These are phyloP conservation scores for Saksenaea vasiformis DNA, from an alignment of 371 early-diverging fungal genomes.

Conservation along the genomic window DNA sequence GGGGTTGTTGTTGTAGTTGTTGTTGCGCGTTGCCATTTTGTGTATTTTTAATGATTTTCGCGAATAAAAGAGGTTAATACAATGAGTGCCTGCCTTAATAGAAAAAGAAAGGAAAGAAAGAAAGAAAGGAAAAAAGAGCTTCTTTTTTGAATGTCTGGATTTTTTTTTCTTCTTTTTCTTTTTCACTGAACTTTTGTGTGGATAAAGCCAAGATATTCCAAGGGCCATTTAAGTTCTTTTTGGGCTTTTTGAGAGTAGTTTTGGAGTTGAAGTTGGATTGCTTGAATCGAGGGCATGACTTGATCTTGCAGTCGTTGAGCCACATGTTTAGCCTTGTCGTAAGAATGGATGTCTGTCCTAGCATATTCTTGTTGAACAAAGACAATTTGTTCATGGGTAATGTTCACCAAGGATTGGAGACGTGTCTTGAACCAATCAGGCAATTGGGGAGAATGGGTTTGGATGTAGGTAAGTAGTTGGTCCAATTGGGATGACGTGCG, in stretches of 20 bases:
- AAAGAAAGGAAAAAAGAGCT: background rate
- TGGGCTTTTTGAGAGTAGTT: conserved; percentile 27
- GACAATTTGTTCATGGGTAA: conserved; percentile 46
- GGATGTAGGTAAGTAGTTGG: conserved; percentile 37
- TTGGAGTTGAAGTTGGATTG: conserved; percentile 35
- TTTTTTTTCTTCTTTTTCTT: background rate
- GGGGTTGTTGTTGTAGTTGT: background rate
- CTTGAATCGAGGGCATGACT: conserved; percentile 53
- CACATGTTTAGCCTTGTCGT: conserved; percentile 56
- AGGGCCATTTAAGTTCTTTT: conserved; percentile 27
- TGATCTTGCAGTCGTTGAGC: conserved; percentile 49
- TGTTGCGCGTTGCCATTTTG: background rate
- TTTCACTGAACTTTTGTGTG: background rate
- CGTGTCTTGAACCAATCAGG: conserved; percentile 54
- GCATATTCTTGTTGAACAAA: conserved; percentile 41
- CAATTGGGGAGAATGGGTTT: conserved; percentile 42
- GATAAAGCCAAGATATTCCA: conserved; percentile 6
- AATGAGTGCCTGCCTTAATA: background rate
- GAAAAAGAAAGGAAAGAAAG: background rate
- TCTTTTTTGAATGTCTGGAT: background rate
- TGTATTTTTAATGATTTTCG: background rate
- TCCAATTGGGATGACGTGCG: conserved; percentile 20
- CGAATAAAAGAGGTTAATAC: conserved; percentile 6
- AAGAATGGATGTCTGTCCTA: conserved; percentile 46
- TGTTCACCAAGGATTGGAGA: conserved; percentile 37